phyloP scores from a whole-genome alignment of 2,329 filamentous ascomycete genomes.

The Acrocalymma vagum region DNA sequence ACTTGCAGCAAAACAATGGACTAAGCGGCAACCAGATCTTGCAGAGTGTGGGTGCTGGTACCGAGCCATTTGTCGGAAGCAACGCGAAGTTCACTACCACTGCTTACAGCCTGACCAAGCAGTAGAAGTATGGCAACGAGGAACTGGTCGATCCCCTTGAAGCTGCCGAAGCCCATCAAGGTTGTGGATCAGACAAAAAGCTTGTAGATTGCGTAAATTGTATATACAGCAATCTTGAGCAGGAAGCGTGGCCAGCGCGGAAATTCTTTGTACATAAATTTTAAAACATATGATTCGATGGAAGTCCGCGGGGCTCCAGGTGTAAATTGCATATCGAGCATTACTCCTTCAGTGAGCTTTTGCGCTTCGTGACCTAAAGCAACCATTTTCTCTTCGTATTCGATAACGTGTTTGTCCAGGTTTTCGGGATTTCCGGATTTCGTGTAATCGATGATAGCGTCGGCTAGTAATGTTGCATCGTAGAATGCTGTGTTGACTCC shows the following conservation, averaged over 20 bases:
- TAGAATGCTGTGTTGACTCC: conserved; percentile 50
- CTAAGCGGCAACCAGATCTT: conserved; percentile 62
- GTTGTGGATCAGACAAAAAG: conserved; percentile 26
- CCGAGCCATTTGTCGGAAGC: conserved; percentile 64
- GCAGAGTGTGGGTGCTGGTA: conserved; percentile 62
- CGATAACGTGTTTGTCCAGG: conserved; percentile 35
- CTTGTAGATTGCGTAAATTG: conserved; percentile 26
- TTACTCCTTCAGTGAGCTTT: conserved; percentile 53
- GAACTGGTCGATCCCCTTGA: too few relatives aligned
- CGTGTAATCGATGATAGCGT: conserved; percentile 39
- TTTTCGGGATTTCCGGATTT: conserved; percentile 6
- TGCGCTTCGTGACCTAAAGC: conserved; percentile 42
- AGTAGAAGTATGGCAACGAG: too few relatives aligned
- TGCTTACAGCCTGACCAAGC: conserved; percentile 45
- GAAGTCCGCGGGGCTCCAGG: conserved; percentile 54
- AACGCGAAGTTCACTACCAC: conserved; percentile 56
- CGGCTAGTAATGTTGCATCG: conserved; percentile 44
- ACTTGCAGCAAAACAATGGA: conserved; percentile 60
- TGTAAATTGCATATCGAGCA: conserved; percentile 59
- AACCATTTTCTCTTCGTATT: conserved; percentile 51
- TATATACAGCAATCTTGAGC: conserved; percentile 18
- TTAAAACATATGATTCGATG: conserved; percentile 49
- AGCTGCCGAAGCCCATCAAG: too few relatives aligned
- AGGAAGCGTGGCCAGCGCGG: conserved; percentile 26
- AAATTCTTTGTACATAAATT: conserved; percentile 20